Evolutionary conservation across 2,329 filamentous ascomycete genomes (phyloP).

Genomic region (Capronia americana): DNA sequence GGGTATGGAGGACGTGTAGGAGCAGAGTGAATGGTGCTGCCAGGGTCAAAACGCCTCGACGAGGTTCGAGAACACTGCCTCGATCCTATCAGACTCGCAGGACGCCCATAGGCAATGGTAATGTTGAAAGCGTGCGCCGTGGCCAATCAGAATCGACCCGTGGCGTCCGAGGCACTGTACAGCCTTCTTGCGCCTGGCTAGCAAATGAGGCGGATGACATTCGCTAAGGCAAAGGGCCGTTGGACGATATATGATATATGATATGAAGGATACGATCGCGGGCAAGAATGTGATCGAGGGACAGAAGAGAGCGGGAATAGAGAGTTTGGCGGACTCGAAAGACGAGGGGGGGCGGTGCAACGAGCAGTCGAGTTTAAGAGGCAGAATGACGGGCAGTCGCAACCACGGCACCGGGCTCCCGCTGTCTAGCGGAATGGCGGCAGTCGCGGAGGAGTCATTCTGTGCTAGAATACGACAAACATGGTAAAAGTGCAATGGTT

Average conservation of each 20-base stretch:
- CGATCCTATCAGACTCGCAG: conserved; percentile 9
- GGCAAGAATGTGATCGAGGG: neutral
- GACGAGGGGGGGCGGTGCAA: conserved; percentile 2
- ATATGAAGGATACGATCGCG: neutral
- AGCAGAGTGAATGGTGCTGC: neutral
- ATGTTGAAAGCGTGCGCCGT: neutral
- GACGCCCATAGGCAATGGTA: neutral
- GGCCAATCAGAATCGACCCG: conserved; percentile 5
- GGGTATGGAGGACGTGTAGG: neutral
- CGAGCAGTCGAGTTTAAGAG: neutral
- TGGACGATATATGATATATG: neutral
- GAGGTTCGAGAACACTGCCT: conserved; percentile 9
- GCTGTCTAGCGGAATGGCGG: neutral
- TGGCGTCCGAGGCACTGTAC: neutral
- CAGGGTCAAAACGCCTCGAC: neutral
- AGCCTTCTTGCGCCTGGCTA: conserved; percentile 1
- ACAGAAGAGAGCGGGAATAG: neutral
- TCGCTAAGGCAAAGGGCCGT: neutral
- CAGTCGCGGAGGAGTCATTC: conserved; percentile 9
- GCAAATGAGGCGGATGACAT: conserved; percentile 10
- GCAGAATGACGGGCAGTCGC: neutral
- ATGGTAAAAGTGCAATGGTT: neutral
- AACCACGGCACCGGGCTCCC: neutral
- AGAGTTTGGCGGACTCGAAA: conserved; percentile 11
- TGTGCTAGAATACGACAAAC: neutral